A percentile compares a stretch with the other conserved stretches of the same genome.
Evolutionary conservation across 176 grass and related monocot genomes (phyloP).

Genomic region (Cenchrus purpureus): DNA sequence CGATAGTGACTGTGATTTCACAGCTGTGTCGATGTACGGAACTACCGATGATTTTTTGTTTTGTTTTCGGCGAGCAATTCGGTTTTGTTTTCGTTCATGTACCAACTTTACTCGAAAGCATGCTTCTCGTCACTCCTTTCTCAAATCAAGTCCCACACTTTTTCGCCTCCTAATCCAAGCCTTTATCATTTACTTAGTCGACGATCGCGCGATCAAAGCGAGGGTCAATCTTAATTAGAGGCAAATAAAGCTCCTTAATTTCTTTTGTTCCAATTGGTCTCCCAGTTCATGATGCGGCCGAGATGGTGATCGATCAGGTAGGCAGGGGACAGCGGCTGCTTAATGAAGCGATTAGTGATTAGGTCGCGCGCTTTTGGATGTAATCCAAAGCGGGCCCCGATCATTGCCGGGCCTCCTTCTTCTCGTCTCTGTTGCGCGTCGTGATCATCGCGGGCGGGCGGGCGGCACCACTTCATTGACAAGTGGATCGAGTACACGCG

Average conservation of each 20-base stretch:
- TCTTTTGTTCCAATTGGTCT: not conserved
- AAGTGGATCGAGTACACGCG: slow-evolving; percentile 43
- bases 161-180: slow-evolving; percentile 25
- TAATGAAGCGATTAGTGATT: slow-evolving; percentile 7
- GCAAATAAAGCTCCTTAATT: not conserved
- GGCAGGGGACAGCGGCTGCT: slow-evolving; percentile 28
- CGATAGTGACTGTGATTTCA: not conserved
- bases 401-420: slow-evolving; percentile 2
- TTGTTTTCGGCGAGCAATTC: too few relatives aligned
- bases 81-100: too few relatives aligned
- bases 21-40: not conserved
- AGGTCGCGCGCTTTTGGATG: slow-evolving; percentile 5
- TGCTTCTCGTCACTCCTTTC: not conserved
- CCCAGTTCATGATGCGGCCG: slow-evolving; percentile 6
- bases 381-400: slow-evolving; percentile 9
- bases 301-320: slow-evolving; percentile 1
- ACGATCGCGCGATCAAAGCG: not conserved
- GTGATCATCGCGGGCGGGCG: slow-evolving; percentile 28
- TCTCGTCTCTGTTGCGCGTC: not conserved
- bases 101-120: not conserved
- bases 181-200: not conserved
- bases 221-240: slow-evolving; percentile 3
- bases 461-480: slow-evolving; percentile 24
- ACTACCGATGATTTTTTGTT: too few relatives aligned
- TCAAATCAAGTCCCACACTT: not conserved